These are phyloP conservation scores for Aspergillus sp. DNA, from an alignment of 2,329 filamentous ascomycete species.

Conservation along the genomic window DNA sequence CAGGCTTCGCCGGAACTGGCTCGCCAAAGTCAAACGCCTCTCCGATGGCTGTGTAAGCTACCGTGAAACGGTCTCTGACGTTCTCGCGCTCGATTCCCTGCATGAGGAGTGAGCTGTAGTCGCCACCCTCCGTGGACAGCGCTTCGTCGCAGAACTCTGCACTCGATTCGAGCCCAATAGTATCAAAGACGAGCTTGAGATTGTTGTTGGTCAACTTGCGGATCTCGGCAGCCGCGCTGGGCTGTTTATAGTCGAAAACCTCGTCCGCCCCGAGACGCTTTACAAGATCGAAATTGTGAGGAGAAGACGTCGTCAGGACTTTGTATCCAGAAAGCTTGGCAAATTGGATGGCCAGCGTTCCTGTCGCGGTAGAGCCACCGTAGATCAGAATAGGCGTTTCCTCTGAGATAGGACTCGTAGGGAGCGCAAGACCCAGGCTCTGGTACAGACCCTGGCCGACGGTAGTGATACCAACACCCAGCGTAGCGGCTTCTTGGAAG, in stretches of 20 bases:
- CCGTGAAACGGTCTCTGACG: conserved; percentile 24
- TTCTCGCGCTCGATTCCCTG: conserved; percentile 26
- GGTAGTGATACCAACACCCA: conserved; percentile 52
- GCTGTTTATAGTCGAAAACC: conserved; percentile 32
- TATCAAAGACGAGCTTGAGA: conserved; percentile 34
- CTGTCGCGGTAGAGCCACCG: conserved; percentile 38
- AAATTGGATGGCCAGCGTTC: conserved; percentile 38
- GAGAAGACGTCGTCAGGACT: conserved; percentile 33
- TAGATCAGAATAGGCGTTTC: conserved; percentile 33
- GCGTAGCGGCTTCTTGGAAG: conserved; percentile 52
- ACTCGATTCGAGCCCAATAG: conserved; percentile 26
- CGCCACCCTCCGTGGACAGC: conserved; percentile 27
- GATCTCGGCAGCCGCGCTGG: conserved; percentile 22
- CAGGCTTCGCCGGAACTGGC: conserved; percentile 27
- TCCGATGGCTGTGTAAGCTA: conserved; percentile 32
- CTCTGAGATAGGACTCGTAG: conserved; percentile 18
- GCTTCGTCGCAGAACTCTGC: conserved; percentile 30
- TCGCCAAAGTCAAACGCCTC: conserved; percentile 28
- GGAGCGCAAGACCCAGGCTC: conserved; percentile 23
- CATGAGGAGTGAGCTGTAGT: conserved; percentile 24
- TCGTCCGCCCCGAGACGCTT: conserved; percentile 30
- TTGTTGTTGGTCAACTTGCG: conserved; percentile 27
- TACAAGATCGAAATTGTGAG: conserved; percentile 31
- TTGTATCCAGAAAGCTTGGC: conserved; percentile 33
- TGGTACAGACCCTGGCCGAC: conserved; percentile 48